Base-by-base conservation (phyloP, 2,329 filamentous ascomycete species). In the Cercospora sesami region DNA sequence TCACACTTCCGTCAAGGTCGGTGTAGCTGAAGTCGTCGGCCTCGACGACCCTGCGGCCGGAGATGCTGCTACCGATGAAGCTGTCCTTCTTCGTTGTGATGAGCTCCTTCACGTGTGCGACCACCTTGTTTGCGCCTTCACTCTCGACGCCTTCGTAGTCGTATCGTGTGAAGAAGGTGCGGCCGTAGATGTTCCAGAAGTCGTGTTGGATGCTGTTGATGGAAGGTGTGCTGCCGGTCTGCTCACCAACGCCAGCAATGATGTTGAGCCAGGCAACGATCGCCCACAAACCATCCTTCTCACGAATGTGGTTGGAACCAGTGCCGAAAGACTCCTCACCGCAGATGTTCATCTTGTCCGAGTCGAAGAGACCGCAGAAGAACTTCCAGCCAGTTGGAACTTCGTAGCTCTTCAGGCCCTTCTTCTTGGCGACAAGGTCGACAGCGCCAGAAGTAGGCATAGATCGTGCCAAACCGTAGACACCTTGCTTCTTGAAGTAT, bases 341-440 rank as follows among this genome's bases (percentile, higher is more conserved):
- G 79, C 95, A 99, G 80, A 99, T 99, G 77, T 95, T 97, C 78
- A 97, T 90, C 86, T 96, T 97, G 83, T 96, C 86, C 73, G 92
- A 91, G 78, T 97, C 94, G 77, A 97, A 97, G 67, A 97, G 87
- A 75, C 93, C 93, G 79, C 94, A 97, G 89, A 97, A 97, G 86
- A 97, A 97, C 82, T 97, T 97, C 95, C 95, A 99, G 76, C 95
- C 95, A 0, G 95, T 99, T 42, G 95, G 95, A 1, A 99, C 95
- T 82, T 99, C 95, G 83, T 99, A 99, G 82, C 89, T 91, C 83
- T 92, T 85, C 51, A 99, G 87, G 39, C 91, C 91, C 84, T 97
- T 94, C 77, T 93, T 93, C 87, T 97, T 92, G 74, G 95, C 95
- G 48, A 99, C 95, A 16, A 96, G 89, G 79, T 99, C 95, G 63